Evolutionary conservation across 2,329 filamentous ascomycete species (phyloP).

Genomic region (Colletotrichum aenigma): DNA sequence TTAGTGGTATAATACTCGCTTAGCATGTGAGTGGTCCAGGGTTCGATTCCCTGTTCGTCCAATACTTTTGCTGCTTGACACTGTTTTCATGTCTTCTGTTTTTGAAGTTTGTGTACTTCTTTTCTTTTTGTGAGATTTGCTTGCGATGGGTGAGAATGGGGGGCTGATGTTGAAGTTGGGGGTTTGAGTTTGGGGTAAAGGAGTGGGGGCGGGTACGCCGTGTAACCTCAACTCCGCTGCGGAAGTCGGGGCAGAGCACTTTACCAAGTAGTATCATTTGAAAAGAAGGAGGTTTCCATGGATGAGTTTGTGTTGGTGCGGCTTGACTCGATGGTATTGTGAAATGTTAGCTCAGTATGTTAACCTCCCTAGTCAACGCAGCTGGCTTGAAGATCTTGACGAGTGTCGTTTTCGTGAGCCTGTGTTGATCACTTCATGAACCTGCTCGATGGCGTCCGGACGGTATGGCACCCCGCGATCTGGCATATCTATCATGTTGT

Average conservation of each 20-base stretch:
- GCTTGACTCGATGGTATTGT: neutral
- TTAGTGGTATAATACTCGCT: constrained; percentile 2
- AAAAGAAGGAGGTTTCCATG: accelerated
- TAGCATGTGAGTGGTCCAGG: neutral
- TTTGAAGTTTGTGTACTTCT: accelerated
- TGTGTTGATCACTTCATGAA: neutral
- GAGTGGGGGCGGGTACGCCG: neutral
- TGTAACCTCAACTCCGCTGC: neutral
- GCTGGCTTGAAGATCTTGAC: no score
- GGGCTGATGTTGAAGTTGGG: neutral
- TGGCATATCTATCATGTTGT: neutral
- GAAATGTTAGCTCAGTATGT: no score
- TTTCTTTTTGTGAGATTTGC: neutral
- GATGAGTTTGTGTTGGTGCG: accelerated
- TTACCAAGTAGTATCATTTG: neutral
- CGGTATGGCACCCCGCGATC: neutral
- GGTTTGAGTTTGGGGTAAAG: neutral
- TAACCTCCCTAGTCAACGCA: no score
- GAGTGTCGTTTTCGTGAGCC: neutral
- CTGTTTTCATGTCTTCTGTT: neutral
- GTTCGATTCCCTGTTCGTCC: neutral
- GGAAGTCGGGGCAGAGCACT: neutral
- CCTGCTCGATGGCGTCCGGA: neutral
- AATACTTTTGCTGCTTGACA: neutral
- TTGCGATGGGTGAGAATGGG: neutral